Conservation (phyloP, 352 stramenopile species). For the Phytophthora litchii region DNA sequence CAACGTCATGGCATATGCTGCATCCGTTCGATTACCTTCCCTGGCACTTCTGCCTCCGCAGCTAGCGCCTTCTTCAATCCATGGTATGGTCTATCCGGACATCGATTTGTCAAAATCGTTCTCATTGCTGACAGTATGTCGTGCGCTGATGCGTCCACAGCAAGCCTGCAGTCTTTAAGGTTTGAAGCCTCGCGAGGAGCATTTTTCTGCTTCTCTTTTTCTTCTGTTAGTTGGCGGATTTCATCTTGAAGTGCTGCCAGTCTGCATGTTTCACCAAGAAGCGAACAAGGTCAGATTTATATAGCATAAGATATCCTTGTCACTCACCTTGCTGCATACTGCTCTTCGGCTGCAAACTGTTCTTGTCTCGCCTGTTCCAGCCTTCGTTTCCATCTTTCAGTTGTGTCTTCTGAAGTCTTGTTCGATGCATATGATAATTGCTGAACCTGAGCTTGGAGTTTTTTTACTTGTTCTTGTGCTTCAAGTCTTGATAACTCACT, state of each 20-base stretch:
- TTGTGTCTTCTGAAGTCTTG: constrained; percentile 35
- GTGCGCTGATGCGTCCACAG: constrained; percentile 49
- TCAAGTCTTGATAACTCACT: constrained; percentile 49
- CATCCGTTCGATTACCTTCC: constrained; percentile 47
- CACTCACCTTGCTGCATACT: constrained; percentile 45
- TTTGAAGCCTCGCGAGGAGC: constrained; percentile 36
- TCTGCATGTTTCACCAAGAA: constrained; percentile 16
- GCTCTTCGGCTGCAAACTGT: constrained; percentile 46
- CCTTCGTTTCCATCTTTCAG: constrained; percentile 57
- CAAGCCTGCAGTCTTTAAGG: constrained; percentile 57
- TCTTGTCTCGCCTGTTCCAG: constrained; percentile 58
- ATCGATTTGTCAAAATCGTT: constrained; percentile 62
- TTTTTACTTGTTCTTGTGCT: constrained; percentile 55
- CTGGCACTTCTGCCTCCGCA: constrained; percentile 65
- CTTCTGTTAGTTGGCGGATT: constrained; percentile 25
- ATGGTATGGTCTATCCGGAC: constrained; percentile 71
- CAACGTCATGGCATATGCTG: not conserved
- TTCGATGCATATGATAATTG: constrained; percentile 25
- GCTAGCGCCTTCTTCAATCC: constrained; percentile 82
- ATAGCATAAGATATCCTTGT: not conserved
- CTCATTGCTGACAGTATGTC: constrained; percentile 77
- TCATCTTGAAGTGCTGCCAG: constrained; percentile 36
- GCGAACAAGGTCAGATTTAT: not conserved
- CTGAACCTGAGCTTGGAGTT: constrained; percentile 54
- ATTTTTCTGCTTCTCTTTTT: constrained; percentile 33